These are phyloP conservation scores for Aspergillus diversus DNA, from an alignment of 495 filamentous ascomycete genomes.

Conservation along the genomic window DNA sequence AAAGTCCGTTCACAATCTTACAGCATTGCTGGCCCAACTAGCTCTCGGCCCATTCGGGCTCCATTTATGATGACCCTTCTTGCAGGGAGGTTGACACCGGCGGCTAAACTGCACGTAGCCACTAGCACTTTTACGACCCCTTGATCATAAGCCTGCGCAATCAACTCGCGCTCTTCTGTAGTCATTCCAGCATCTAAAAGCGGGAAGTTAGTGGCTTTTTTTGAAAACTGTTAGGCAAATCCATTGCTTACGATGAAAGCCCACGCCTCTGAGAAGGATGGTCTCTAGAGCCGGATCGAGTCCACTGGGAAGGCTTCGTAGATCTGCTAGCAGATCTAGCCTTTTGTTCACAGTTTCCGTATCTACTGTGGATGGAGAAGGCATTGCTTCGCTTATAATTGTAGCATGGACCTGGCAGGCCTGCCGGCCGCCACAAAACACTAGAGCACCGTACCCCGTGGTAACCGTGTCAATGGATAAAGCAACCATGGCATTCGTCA, in stretches of 20 bases:
- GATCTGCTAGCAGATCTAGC: constrained; percentile 66
- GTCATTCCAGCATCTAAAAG: constrained; percentile 71
- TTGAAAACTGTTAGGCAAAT: constrained; percentile 4
- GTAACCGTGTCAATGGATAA: constrained; percentile 67
- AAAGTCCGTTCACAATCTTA: constrained; percentile 29
- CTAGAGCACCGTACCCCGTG: constrained; percentile 71
- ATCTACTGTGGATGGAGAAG: constrained; percentile 44
- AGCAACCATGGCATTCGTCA: constrained; percentile 71
- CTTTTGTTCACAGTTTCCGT: constrained; percentile 58
- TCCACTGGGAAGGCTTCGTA: constrained; percentile 68
- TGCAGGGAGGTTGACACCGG: constrained; percentile 79
- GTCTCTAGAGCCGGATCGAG: constrained; percentile 68
- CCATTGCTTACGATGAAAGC: constrained; percentile 68
- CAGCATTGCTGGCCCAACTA: constrained; percentile 78
- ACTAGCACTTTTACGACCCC: constrained; percentile 74
- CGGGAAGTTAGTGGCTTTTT: constrained; percentile 4
- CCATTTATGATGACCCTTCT: constrained; percentile 79
- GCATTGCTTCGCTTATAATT: constrained; percentile 66
- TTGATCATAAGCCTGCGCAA: constrained; percentile 72
- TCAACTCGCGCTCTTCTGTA: constrained; percentile 75
- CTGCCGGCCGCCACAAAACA: constrained; percentile 75
- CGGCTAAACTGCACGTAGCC: constrained; percentile 83
- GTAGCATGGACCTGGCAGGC: constrained; percentile 67
- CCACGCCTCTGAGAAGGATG: constrained; percentile 68
- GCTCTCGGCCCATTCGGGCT: constrained; percentile 75